Base-by-base conservation (phyloP, 129 eudicot genomes). In the Logfia minima region DNA sequence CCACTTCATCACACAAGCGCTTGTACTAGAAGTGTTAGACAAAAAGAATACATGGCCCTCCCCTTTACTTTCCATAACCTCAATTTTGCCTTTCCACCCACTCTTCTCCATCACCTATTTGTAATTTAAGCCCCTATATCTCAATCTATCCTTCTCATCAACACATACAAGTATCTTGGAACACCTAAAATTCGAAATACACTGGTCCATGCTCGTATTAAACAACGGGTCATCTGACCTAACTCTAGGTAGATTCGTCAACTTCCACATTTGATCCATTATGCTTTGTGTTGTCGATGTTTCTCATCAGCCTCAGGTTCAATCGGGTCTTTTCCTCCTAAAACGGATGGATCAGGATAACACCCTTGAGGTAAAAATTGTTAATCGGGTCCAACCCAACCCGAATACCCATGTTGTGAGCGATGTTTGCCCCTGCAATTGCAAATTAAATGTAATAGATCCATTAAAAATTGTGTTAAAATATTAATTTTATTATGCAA, bases 321-420 rank as follows among this genome's bases (percentile, higher is more conserved):
- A 13, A 80, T 66, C 37, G 81, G 75, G 9, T 79, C 68, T 8
- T 79, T 74, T 35, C 85, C 92, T 37, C 76, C 70, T 18, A 88
- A 83, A 35, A 83, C 5, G 90, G 90, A 39, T 86, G 85, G 24
- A 80, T 71, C 26, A 88, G 32, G 22, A 79, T 60, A 28, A 83
- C 52, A 68, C 90, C 90, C 31, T n/a, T 41, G 2, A 85, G 18
- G 7, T 60, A 53, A 8, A 80, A 24, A 62, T 2, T 28, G 1
- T 63, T 71, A 0, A 18, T 69, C 2, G 21, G 32, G 32, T 45
- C 69, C 19, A 63, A 39, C 68, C 88, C 87, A 66, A 67, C 39
- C 75, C 77, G 78, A 13, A 83, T 78, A 1, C 83, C 86, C 73
- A 86, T 34, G 26, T 81, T 24, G 69, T 88, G 88, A 8, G 84